phyloP scores from a whole-genome alignment of 768 basidiomycete species.

The Dacryopinax spathularia region DNA sequence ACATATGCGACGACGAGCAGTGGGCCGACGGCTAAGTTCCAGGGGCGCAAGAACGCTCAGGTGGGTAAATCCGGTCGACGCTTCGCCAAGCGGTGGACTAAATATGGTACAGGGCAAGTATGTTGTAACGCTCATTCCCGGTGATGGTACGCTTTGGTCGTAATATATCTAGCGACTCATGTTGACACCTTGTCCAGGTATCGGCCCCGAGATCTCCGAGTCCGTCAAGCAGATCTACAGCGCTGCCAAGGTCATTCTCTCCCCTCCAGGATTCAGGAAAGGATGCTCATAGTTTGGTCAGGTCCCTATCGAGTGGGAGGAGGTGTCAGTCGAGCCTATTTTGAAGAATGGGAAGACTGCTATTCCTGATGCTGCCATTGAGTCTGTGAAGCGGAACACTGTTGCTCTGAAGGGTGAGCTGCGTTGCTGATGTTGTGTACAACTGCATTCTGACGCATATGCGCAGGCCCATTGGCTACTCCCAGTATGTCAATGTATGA shows the following conservation, averaged over 20 bases:
- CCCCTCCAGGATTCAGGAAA: neutral
- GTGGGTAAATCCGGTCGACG: conserved; percentile 35
- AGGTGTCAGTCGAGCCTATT: conserved; percentile 90
- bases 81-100: neutral
- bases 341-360: conserved; percentile 92
- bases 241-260: conserved; percentile 54
- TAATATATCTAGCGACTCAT: conserved; percentile 10
- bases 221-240: conserved; percentile 87
- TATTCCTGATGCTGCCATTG: conserved; percentile 84
- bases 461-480: conserved; percentile 82
- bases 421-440: neutral
- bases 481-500: conserved; percentile 52
- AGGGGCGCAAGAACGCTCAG: conserved; percentile 75
- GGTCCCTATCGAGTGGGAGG: conserved; percentile 99
- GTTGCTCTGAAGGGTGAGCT: conserved; percentile 85
- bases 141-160: conserved; percentile 55
- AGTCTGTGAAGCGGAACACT: conserved; percentile 88
- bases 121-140: conserved; percentile 88
- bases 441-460: conserved; percentile 3
- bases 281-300: conserved; percentile 20
- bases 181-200: conserved; percentile 42
- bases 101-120: conserved; percentile 65
- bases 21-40: conserved; percentile 75
- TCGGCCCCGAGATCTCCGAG: conserved; percentile 96
- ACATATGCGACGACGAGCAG: conserved; percentile 38